These are phyloP conservation scores for Salix arbutifolia DNA, from an alignment of 345 rosid genomes.

Conservation along the genomic window DNA sequence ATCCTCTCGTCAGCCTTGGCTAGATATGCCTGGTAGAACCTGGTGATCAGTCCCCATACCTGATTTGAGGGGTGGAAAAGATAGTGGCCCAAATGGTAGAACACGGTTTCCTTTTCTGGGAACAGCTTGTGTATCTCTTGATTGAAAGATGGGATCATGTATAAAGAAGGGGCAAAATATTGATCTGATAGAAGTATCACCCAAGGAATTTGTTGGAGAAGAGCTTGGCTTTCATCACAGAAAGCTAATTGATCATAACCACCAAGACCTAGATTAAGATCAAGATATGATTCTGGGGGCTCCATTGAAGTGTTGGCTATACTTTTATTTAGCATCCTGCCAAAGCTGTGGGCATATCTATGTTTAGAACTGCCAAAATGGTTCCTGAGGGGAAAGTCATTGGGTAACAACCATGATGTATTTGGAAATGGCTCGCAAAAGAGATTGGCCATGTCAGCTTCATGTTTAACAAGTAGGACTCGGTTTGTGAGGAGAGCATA, in stretches of 20 bases:
- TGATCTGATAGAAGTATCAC: constrained; percentile 22
- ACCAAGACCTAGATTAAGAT: not conserved
- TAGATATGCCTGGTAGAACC: constrained; percentile 20
- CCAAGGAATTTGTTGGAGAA: constrained; percentile 18
- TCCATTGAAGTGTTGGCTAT: not conserved
- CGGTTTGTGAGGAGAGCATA: constrained; percentile 21
- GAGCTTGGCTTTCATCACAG: constrained; percentile 10
- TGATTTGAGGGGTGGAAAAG: constrained; percentile 26
- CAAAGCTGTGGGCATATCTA: constrained; percentile 6
- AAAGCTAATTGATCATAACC: not conserved
- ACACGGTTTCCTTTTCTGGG: constrained; percentile 24
- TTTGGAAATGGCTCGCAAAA: constrained; percentile 27
- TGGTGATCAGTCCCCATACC: constrained; percentile 21
- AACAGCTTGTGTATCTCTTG: constrained; percentile 11
- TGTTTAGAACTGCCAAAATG: not conserved
- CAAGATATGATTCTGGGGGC: not conserved
- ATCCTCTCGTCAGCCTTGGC: constrained; percentile 18
- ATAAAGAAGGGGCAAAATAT: constrained; percentile 22
- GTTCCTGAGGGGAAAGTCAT: constrained; percentile 6
- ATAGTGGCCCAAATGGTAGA: constrained; percentile 25
- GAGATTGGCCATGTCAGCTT: constrained; percentile 18
- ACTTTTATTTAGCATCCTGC: constrained; percentile 4
- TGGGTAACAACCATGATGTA: constrained; percentile 18
- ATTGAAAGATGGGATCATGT: constrained; percentile 12
- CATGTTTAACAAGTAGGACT: constrained; percentile 12